Percentiles rank a stretch among this genome's conserved stretches.
These are phyloP conservation scores for Microdochium paspali DNA, from an alignment of 2,329 filamentous ascomycete species.

Conservation along the genomic window DNA sequence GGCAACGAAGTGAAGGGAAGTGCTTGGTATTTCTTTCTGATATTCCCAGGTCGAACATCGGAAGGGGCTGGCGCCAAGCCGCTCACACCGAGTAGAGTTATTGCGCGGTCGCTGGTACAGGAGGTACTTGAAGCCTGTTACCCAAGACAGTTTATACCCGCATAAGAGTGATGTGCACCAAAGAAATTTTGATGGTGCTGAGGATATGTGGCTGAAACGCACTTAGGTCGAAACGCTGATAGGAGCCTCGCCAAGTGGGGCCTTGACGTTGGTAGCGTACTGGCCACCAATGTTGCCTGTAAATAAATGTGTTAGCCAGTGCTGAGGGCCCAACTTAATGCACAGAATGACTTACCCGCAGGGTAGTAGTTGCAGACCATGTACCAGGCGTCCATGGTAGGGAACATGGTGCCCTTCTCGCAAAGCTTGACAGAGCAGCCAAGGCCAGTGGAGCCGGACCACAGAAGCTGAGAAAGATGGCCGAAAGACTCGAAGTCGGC, in stretches of 20 bases:
- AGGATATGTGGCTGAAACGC: neutral
- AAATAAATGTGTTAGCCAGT: neutral
- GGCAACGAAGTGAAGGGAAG: neutral
- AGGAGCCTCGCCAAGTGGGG: conserved; percentile 24
- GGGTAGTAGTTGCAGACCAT: conserved; percentile 85
- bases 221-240: conserved; percentile 13
- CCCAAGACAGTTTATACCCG: neutral
- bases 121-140: neutral
- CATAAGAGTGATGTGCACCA: neutral
- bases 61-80: neutral
- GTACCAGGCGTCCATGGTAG: conserved; percentile 50
- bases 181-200: neutral
- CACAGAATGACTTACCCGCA: conserved; percentile 55
- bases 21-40: neutral
- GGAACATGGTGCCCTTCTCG: conserved; percentile 33
- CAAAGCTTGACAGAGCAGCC: conserved; percentile 55
- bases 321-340: too few relatives aligned
- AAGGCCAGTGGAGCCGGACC: conserved; percentile 51
- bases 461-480: conserved; percentile 69
- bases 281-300: conserved; percentile 42
- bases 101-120: neutral
- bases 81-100: neutral
- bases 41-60: neutral
- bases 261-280: conserved; percentile 40
- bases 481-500: conserved; percentile 57